phyloP scores from a whole-genome alignment of 176 grass and related monocot species.

The Musa itinerans region DNA sequence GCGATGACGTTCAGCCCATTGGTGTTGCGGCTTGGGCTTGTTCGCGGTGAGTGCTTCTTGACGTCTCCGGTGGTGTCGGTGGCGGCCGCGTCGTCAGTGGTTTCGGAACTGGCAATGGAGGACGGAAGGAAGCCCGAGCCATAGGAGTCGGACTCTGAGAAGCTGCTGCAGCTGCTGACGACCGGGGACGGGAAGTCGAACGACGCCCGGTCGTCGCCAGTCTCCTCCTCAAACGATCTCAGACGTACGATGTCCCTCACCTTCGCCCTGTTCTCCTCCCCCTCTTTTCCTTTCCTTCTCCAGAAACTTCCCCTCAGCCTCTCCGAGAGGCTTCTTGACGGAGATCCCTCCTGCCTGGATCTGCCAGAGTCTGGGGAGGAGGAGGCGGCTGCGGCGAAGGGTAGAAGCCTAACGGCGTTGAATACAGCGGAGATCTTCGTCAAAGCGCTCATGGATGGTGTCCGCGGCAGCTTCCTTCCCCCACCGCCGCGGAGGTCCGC shows the following conservation, averaged over 20 bases:
- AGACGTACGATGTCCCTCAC: not conserved
- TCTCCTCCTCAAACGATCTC: conserved; percentile 25
- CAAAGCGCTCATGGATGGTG: not conserved
- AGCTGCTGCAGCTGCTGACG: conserved; percentile 58
- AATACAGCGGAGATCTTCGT: conserved; percentile 19
- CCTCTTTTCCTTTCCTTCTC: conserved; percentile 17
- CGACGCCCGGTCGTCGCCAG: not conserved
- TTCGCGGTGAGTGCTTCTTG: not conserved
- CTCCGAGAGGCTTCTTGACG: conserved; percentile 59
- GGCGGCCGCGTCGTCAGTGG: conserved; percentile 23
- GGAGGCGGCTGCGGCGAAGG: not conserved
- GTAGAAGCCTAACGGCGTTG: conserved; percentile 18
- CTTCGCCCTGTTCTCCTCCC: not conserved
- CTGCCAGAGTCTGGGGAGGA: not conserved
- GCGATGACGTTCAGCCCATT: not conserved
- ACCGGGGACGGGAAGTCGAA: conserved; percentile 47
- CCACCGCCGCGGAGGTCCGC: conserved; percentile 19
- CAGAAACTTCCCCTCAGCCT: conserved; percentile 51
- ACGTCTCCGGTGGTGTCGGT: not conserved
- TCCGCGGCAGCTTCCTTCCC: not conserved
- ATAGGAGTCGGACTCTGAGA: conserved; percentile 34
- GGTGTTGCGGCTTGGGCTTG: not conserved
- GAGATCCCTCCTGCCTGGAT: conserved; percentile 20
- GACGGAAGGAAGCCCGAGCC: conserved; percentile 17
- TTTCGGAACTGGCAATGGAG: conserved; percentile 20